phyloP scores from a whole-genome alignment of 2,329 filamentous ascomycete genomes.

The Trichoderma aggressivum region DNA sequence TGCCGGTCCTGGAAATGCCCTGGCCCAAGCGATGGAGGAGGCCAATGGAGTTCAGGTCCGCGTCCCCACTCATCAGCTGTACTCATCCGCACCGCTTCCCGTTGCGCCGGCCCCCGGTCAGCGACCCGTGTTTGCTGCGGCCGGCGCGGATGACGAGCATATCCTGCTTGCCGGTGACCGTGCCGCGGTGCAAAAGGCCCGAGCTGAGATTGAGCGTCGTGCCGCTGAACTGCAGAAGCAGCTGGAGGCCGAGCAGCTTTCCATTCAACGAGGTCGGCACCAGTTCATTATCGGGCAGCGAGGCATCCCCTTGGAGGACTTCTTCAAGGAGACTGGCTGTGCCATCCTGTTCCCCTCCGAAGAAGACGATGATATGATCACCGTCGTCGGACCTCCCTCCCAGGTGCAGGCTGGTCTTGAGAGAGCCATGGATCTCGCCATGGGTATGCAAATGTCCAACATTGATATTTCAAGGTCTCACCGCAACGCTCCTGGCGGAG shows the following conservation, averaged over 20 bases:
- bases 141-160: conserved; percentile 64
- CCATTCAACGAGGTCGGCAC: conserved; percentile 82
- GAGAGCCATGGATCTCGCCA: conserved; percentile 82
- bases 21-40: conserved; percentile 68
- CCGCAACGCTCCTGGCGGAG: conserved; percentile 66
- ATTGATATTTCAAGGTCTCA: conserved; percentile 82
- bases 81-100: conserved; percentile 67
- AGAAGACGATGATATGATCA: conserved; percentile 78
- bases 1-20: conserved; percentile 70
- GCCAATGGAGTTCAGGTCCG: conserved; percentile 75
- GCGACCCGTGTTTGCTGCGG: conserved; percentile 66
- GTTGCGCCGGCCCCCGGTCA: conserved; percentile 59
- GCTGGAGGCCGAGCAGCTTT: conserved; percentile 72
- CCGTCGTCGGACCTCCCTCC: conserved; percentile 75
- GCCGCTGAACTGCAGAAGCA: conserved; percentile 72
- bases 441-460: conserved; percentile 78
- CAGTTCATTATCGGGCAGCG: conserved; percentile 91
- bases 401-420: conserved; percentile 73
- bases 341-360: conserved; percentile 75
- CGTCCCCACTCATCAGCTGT: conserved; percentile 78
- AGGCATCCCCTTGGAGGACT: conserved; percentile 76
- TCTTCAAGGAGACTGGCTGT: conserved; percentile 88
- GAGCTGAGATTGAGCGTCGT: conserved; percentile 74
- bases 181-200: conserved; percentile 72
- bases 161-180: conserved; percentile 89